phyloP scores from a whole-genome alignment of 192 early-diverging fungal species.

The Backusella morwellensis region DNA sequence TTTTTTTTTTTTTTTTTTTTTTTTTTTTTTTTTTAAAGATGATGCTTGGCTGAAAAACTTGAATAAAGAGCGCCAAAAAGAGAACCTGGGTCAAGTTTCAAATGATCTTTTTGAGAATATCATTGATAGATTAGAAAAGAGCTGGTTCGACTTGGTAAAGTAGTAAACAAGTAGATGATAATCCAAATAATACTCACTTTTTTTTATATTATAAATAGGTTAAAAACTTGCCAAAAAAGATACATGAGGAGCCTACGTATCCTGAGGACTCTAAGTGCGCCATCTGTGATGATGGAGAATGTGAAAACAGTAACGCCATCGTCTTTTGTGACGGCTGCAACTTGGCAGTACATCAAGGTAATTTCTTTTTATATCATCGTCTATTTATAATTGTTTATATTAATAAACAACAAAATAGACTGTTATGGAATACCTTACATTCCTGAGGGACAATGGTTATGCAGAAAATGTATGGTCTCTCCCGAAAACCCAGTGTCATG shows the following conservation, averaged over 20 bases:
- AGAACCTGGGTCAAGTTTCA: conserved; percentile 49
- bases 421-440: conserved; percentile 99
- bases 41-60: conserved; percentile 68
- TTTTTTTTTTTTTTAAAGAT: not conserved
- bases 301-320: conserved; percentile 98
- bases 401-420: conserved; percentile 49
- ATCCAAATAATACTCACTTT: not conserved
- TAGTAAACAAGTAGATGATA: not conserved
- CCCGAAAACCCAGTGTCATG: conserved; percentile 89
- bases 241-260: conserved; percentile 50
- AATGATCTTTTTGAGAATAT: conserved; percentile 77
- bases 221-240: conserved; percentile 76
- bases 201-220: conserved; percentile 40
- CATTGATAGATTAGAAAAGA: conserved; percentile 92
- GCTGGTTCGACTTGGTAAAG: conserved; percentile 91
- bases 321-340: conserved; percentile 99
- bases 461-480: conserved; percentile 94
- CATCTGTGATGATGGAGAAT: conserved; percentile 98
- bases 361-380: not conserved
- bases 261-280: conserved; percentile 88
- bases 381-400: not conserved
- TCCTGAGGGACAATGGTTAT: conserved; percentile 99
- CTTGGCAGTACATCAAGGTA: conserved; percentile 96
- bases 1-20: not conserved
- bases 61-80: conserved; percentile 61